Base-by-base conservation (phyloP, 345 rosid species). In the Orychophragmus violaceus region DNA sequence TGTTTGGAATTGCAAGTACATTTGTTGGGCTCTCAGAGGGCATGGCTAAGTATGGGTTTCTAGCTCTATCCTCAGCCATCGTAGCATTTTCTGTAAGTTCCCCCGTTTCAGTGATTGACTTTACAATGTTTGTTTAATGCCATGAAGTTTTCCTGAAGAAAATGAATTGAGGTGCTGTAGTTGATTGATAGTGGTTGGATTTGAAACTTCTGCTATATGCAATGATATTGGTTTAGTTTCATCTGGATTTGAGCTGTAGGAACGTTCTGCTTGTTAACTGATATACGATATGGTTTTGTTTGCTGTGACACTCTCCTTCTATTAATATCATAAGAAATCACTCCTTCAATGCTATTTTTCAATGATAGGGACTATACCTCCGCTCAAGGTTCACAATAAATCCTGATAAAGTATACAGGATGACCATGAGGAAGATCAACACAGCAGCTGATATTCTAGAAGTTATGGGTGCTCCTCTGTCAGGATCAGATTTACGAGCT, bases 381-480 rank as follows among this genome's bases (percentile, higher is more conserved):
- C 94, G 93, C 24, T 66, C 98, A 39, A 86, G 98, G 71, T 76
- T 86, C 64, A 87, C 83, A 0, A 82, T 92, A 74, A 92, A 89
- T 80, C 95, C 98, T 11, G 97, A 89, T 72, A 87, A 76, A 81
- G 93, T 87, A 52, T 92, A 87, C 75, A 82, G 97, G 80, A 87
- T 87, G 49, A 88, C 94, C 21, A 89, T 92, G 97, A 82, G 85
- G 62, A 83, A 59, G 79, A 93, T 92, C 23, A 89, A 92, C 71
- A 86, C 91, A n/a, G 78, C 89, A 49, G 96, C 97, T 76, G 96
- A 85, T 37, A 85, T 83, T 81, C 97, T 92, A 24, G 98, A 92
- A 81, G 93, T 89, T 61, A 92, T 92, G 97, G 98, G 97, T 66
- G 98, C 96, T 63, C 98, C 98, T 32, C 88, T 91, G n/a, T 27